Base-by-base conservation (phyloP, 306 rosid species). In the Trichosanthes truncata region DNA sequence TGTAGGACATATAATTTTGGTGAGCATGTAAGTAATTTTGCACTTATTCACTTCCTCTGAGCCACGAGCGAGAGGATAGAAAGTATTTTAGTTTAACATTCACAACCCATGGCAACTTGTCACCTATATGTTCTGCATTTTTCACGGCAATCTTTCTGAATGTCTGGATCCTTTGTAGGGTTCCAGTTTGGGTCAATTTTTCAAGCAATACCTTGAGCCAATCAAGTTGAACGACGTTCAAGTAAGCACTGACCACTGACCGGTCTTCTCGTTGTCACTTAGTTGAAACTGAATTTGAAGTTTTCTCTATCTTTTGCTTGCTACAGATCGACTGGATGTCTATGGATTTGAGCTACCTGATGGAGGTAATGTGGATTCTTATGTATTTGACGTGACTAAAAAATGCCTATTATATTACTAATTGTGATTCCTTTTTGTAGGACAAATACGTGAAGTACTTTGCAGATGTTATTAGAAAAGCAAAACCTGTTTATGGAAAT, bases 1-100 rank as follows among this genome's bases (percentile, higher is more conserved):
- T 92, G 98, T 91, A 91, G 98, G 87, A 95, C 97, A 79, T 95
- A 91, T 84, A 95, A 95, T 81, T 92, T 95, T 41, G 98, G 98
- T 3, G 97, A 92, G 88, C 96, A 89, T 83, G 98, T 94, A 88
- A 80, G 98, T 83, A 31, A 59, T 8, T 67, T 82, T 76, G 48
- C 76, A 75, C 61, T 82, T 77, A 69, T 62, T 57, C 74, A 14
- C 33, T 79, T 59, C 43, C 63, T 36, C 52, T 65, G 72, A 67
- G 51, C 51, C 33, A 67, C 18, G 41, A n/a, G 18, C 51, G 11
- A 38, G 51, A n/a, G 18, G 9, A 38, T 6, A 67, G 7, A 38
- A 1, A 9, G 33, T 67, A 38, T 67, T 38, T 4, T 67, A n/a
- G 23, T 9, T 67, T 38, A 38, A 40, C 51, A 67, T 67, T 67